Conservation (phyloP, 2,329 filamentous ascomycete species). For the Calonectria pauciramosa region DNA sequence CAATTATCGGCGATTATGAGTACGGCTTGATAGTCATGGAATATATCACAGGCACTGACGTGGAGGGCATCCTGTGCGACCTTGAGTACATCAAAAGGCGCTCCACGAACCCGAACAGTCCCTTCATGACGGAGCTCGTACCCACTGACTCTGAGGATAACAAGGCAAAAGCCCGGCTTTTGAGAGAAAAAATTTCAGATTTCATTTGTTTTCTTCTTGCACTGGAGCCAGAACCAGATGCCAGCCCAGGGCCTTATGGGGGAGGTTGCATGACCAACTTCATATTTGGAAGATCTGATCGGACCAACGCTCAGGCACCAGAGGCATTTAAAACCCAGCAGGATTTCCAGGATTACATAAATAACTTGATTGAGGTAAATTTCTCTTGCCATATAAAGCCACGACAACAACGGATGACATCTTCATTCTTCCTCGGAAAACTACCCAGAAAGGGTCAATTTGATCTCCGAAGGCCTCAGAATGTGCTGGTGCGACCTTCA, state of each 20-base stretch:
- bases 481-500: background rate
- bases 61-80: background rate
- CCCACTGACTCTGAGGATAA: background rate
- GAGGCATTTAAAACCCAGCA: background rate
- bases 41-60: background rate
- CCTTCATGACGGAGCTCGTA: background rate
- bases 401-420: too few species aligned
- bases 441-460: background rate
- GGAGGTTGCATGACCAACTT: background rate
- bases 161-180: background rate
- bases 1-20: background rate
- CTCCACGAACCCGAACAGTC: background rate
- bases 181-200: background rate
- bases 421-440: background rate
- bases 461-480: background rate
- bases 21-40: background rate
- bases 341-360: background rate
- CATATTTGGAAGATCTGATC: background rate
- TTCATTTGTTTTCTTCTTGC: background rate
- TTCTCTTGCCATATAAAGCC: background rate
- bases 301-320: too few species aligned
- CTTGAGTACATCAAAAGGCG: background rate
- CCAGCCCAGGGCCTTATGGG: background rate
- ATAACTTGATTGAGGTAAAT: background rate
- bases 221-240: background rate